Conservation (phyloP, 352 stramenopile species). For the Phytophthora aleatoria region DNA sequence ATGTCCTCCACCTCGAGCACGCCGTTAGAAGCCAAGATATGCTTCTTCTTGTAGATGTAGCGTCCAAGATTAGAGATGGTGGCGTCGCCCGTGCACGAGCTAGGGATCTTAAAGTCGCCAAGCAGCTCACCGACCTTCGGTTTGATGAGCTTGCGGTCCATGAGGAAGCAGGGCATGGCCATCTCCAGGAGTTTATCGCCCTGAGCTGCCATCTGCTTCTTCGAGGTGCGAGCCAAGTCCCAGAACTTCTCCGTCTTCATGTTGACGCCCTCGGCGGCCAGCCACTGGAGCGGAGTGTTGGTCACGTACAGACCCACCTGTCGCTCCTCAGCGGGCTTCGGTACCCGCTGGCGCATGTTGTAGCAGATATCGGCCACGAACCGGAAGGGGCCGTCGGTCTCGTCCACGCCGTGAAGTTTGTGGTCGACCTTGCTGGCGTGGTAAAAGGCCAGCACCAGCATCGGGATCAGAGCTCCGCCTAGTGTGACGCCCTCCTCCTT, state of each 20-base stretch:
- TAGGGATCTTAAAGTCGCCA: slow-evolving; percentile 32
- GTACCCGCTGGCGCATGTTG: slow-evolving; percentile 50
- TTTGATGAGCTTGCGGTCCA: slow-evolving; percentile 40
- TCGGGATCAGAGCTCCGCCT: slow-evolving; percentile 48
- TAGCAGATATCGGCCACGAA: slow-evolving; percentile 56
- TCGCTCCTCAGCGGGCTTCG: slow-evolving; percentile 22
- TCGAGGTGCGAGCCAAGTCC: slow-evolving; percentile 50
- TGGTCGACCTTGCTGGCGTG: slow-evolving; percentile 46
- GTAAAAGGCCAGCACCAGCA: slow-evolving; percentile 54
- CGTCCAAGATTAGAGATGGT: slow-evolving; percentile 45
- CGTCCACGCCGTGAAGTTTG: slow-evolving; percentile 25
- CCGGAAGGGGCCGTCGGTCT: slow-evolving; percentile 31
- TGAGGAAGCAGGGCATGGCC: slow-evolving; percentile 43
- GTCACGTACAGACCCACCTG: slow-evolving; percentile 61
- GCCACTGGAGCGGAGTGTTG: slow-evolving; percentile 45
- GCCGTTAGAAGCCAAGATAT: slow-evolving; percentile 34
- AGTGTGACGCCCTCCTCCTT: slow-evolving; percentile 49
- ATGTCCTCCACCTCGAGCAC: slow-evolving; percentile 46
- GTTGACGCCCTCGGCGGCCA: slow-evolving; percentile 49
- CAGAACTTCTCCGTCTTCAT: slow-evolving; percentile 53
- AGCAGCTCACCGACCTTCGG: slow-evolving; percentile 26
- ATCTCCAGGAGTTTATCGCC: slow-evolving; percentile 51
- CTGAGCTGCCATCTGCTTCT: slow-evolving; percentile 31
- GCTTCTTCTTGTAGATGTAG: slow-evolving; percentile 44
- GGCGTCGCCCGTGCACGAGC: slow-evolving; percentile 51